Conservation (phyloP, 768 basidiomycete genomes). For the Galerina sulciceps region DNA sequence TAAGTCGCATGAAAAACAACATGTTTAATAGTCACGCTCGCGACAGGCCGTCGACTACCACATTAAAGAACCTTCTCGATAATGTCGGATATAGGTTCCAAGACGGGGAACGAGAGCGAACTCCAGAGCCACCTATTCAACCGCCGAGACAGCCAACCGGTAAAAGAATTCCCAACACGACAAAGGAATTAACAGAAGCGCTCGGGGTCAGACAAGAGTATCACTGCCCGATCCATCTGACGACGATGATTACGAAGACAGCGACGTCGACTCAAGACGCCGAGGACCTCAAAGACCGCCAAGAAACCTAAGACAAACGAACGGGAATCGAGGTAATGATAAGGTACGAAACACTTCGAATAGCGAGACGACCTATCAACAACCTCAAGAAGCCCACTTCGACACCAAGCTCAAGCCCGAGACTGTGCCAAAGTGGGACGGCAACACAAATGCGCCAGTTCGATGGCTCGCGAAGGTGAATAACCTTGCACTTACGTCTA, state of each 20-base stretch:
- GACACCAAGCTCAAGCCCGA: conserved; percentile 34
- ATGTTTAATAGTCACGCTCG: background rate
- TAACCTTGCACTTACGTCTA: conserved; percentile 22
- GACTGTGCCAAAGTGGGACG: conserved; percentile 35
- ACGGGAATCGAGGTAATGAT: background rate
- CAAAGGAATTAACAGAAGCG: too few relatives aligned
- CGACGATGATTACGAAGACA: background rate
- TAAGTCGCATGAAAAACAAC: background rate
- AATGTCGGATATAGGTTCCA: background rate
- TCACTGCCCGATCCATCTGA: background rate
- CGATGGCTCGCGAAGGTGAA: conserved; percentile 33
- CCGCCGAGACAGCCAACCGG: background rate
- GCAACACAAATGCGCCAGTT: conserved; percentile 27
- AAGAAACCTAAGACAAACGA: background rate
- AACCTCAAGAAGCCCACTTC: conserved; percentile 25
- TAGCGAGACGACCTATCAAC: background rate
- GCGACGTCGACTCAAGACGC: background rate
- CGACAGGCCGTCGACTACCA: background rate
- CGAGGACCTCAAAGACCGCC: background rate
- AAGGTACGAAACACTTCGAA: background rate
- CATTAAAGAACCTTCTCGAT: background rate
- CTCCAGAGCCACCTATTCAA: background rate
- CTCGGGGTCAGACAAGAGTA: too few relatives aligned
- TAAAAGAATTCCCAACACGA: too few relatives aligned
- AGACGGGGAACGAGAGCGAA: background rate